Conservation (phyloP, 768 basidiomycete genomes). For the Russula foetens region DNA sequence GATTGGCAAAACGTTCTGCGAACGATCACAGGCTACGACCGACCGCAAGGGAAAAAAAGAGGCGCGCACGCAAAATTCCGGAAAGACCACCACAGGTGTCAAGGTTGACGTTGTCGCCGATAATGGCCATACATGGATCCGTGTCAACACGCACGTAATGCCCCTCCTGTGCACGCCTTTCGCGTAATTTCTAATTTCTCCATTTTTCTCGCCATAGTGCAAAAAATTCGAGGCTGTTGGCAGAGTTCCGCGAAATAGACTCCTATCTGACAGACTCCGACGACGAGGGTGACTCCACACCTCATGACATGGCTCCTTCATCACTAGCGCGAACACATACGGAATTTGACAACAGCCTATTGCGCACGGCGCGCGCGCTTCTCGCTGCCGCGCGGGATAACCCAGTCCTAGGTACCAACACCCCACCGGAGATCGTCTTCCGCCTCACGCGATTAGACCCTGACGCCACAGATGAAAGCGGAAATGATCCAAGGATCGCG, state of each 20-base stretch:
- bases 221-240: conserved; percentile 65
- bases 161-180: conserved; percentile 1
- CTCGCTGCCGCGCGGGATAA: conserved; percentile 55
- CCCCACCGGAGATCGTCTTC: conserved; percentile 43
- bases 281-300: conserved; percentile 27
- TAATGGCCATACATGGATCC: conserved; percentile 68
- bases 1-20: conserved; percentile 48
- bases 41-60: neutral
- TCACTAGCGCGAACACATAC: conserved; percentile 39
- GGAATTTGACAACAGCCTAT: conserved; percentile 63
- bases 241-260: conserved; percentile 81
- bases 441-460: conserved; percentile 66
- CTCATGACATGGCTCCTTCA: conserved; percentile 21
- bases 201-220: conserved; percentile 38
- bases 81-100: conserved; percentile 26
- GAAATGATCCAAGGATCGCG: conserved; percentile 47
- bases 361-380: conserved; percentile 63
- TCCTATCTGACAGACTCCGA: conserved; percentile 64
- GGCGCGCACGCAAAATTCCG: conserved; percentile 13
- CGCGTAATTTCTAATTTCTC: neutral
- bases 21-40: conserved; percentile 4
- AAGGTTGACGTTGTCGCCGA: conserved; percentile 82
- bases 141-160: conserved; percentile 74
- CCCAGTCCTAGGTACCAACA: conserved; percentile 32
- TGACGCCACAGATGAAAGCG: conserved; percentile 25